Percentiles rank a stretch among this genome's conserved stretches.
These are phyloP conservation scores for Fagopyrum homotropicum DNA, from an alignment of 148 eudicot genomes.

Conservation along the genomic window DNA sequence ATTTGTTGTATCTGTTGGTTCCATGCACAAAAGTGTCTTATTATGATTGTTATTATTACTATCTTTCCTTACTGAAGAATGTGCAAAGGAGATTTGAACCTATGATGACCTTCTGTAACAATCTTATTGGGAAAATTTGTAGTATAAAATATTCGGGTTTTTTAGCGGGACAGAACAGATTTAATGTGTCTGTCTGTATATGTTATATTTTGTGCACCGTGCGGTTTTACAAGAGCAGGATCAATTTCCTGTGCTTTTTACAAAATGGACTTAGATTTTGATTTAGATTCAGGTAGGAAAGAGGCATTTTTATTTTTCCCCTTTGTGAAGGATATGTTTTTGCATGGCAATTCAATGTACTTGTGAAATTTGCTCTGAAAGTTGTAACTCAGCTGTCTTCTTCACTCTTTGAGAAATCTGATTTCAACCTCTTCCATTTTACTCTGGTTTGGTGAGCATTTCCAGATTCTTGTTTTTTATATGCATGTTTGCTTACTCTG, in stretches of 20 bases:
- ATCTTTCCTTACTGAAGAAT: neutral
- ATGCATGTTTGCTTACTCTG: neutral
- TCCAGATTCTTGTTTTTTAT: neutral
- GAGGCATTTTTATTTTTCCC: neutral
- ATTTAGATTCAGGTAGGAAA: neutral
- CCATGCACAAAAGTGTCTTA: neutral
- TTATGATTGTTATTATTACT: neutral
- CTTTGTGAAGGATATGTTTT: too few species aligned
- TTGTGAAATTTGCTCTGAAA: too few species aligned
- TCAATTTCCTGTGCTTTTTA: neutral
- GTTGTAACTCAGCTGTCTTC: too few species aligned
- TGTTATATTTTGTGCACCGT: too few species aligned
- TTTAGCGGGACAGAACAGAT: too few species aligned
- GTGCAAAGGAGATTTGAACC: too few species aligned
- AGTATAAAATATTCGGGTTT: too few species aligned
- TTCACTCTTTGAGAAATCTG: too few species aligned
- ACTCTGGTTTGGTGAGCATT: neutral
- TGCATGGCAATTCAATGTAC: too few species aligned
- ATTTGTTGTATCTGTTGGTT: slow-evolving; percentile 1
- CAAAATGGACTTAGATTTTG: neutral
- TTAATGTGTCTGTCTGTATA: too few species aligned
- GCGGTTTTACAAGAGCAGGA: neutral
- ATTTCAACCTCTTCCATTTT: neutral
- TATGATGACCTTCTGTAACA: too few species aligned
- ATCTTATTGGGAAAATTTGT: too few species aligned